Evolutionary conservation across 176 grass and related monocot genomes (phyloP), one percentile per base, ranked within the genome.

Genomic region (Guadua angustifolia): DNA sequence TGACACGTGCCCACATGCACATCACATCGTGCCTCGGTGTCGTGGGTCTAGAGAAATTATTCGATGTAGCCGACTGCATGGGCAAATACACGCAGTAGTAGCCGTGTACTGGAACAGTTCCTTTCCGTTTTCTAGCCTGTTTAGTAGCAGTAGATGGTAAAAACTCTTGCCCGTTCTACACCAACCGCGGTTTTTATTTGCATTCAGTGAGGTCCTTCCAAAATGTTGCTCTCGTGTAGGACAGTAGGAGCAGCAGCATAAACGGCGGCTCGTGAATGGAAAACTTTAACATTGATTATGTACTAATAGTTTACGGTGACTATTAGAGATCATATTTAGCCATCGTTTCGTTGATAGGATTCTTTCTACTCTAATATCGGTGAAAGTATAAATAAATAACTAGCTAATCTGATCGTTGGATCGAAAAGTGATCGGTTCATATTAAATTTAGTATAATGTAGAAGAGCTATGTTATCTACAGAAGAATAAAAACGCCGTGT

Each of bases 1-100:
- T 45, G 66, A 77, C 72, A 87, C 71, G 79, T 87, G 79, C 79
- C 73, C 32, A 82, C 79, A 82, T 33, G 72, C 86, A 69, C 72
- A 52, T 87, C 72, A 60, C 62, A 69, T 87, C 52, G 14, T 47
- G 79, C 79, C 71, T 69, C 40, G 60, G 5, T 87, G 79, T 75
- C 50, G 18, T 75, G 19, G 38, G 39, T 19, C 40, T 5, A 7
- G 7, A 7, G 39, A 38, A 35, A 79, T 11, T 9, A 53, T 55
- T 50, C 24, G 13, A 6, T 17, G 40, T 47, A 47, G 14, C 43
- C 16, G 8, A 21, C 42, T 29, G 22, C 12, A 24, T 77, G 8
- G 59, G 43, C 17, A 17, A 25, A 61, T 47, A 78, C 49, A 46
- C 40, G 7, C 13, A 7, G 0, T 15, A 16, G 78, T 40, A 25